Conservation (phyloP, 768 basidiomycete genomes). For the Pulveroboletus frians region DNA sequence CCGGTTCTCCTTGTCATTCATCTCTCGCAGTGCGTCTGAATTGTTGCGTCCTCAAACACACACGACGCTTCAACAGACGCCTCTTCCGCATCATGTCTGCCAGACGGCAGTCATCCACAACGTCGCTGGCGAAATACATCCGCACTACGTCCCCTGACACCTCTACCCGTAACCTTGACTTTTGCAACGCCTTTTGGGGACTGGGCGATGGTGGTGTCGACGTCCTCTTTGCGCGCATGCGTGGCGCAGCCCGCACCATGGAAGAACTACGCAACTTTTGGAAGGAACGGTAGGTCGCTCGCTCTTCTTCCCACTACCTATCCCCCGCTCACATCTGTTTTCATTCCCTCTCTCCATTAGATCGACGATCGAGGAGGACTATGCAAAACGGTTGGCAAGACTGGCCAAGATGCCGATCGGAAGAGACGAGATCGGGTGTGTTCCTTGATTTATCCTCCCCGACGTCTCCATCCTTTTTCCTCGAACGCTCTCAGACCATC, state of each 20-base stretch:
- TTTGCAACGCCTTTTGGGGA: constrained; percentile 98
- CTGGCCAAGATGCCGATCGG: constrained; percentile 74
- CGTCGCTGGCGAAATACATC: constrained; percentile 70
- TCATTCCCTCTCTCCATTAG: constrained; percentile 36
- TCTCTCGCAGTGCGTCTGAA: constrained; percentile 14
- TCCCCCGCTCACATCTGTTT: neutral
- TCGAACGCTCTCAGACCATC: neutral
- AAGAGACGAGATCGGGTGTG: constrained; percentile 90
- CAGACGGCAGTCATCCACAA: constrained; percentile 75
- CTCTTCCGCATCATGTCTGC: constrained; percentile 50
- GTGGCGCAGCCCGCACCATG: constrained; percentile 77
- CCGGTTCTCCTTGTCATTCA: neutral
- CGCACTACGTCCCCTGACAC: constrained; percentile 46
- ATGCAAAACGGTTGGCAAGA: constrained; percentile 78
- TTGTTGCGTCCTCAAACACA: constrained; percentile 13
- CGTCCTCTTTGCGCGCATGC: constrained; percentile 84
- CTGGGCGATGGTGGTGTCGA: constrained; percentile 81
- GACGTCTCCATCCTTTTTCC: neutral
- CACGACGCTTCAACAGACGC: constrained; percentile 13
- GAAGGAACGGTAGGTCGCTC: constrained; percentile 78
- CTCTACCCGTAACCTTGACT: constrained; percentile 60
- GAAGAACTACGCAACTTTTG: constrained; percentile 86
- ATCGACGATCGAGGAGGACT: constrained; percentile 90
- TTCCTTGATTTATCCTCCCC: constrained; percentile 10
- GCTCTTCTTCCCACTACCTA: neutral